phyloP scores from a whole-genome alignment of 257 asterid genomes.

The Solanum boliviense region DNA sequence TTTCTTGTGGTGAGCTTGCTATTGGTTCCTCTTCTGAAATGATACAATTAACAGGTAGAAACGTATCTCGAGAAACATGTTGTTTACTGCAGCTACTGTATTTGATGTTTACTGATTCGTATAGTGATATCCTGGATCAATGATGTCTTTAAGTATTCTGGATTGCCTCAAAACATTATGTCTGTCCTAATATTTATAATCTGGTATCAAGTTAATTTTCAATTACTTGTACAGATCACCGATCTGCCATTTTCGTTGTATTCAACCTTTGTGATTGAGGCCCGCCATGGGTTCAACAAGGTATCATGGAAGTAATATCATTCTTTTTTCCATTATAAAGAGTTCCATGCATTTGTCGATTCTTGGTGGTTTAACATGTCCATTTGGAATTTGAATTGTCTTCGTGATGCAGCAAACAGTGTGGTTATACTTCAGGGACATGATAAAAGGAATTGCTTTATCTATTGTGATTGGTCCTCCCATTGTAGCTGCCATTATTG shows the following conservation, averaged over 20 bases:
- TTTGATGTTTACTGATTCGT: neutral
- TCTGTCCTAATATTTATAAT: neutral
- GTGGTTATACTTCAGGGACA: slow-evolving; percentile 79
- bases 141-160: neutral
- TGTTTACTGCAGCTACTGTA: neutral
- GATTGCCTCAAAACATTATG: neutral
- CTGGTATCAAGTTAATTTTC: neutral
- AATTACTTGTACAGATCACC: slow-evolving; percentile 50
- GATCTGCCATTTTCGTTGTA: slow-evolving; percentile 89
- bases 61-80: neutral
- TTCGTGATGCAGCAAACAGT: slow-evolving; percentile 65
- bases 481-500: slow-evolving; percentile 86
- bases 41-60: neutral
- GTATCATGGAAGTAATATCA: slow-evolving; percentile 10
- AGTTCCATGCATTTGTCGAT: neutral
- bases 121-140: neutral
- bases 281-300: slow-evolving; percentile 92
- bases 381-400: neutral
- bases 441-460: slow-evolving; percentile 66
- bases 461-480: slow-evolving; percentile 84
- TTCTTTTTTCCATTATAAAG: neutral
- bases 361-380: neutral
- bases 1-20: neutral
- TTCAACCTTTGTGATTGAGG: slow-evolving; percentile 94
- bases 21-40: neutral